Base-by-base conservation (phyloP, 192 early-diverging fungal genomes). In the Chytriomyces sp. region DNA sequence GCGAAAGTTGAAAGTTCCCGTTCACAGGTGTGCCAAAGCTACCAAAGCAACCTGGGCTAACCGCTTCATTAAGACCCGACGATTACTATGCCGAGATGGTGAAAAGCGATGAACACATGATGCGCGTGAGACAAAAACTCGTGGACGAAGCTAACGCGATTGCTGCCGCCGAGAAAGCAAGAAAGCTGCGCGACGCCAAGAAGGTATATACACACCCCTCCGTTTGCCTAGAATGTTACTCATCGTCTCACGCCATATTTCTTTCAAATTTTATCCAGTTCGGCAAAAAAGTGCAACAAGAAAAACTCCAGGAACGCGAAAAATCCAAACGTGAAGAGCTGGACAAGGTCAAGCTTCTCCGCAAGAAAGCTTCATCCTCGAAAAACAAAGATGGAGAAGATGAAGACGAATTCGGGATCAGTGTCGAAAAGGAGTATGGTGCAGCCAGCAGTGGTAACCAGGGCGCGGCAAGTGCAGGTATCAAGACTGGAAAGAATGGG, bases 41-140 rank as follows among this genome's bases (percentile, higher is more conserved):
- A n/a, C n/a, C n/a, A n/a, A n/a, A n/a, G n/a, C n/a, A n/a, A n/a
- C n/a, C n/a, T n/a, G n/a, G n/a, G n/a, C n/a, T n/a, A n/a, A n/a
- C n/a, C n/a, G n/a, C n/a, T n/a, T n/a, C n/a, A n/a, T n/a, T n/a
- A n/a, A n/a, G 96, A 44, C 96, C 96, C n/a, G 89, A 90, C 58
- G 96, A 98, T 75, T 97, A 93, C 75, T 98, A 92, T 84, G 96
- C 96, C 37, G 96, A 98, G 82, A 98, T 98, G 96, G 86, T 98
- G 74, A 98, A 98, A 86, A 88, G 89, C 1, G 96, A 98, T 74
- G 90, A 92, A 64, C 95, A 96, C 67, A 98, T 98, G 96, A 84
- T 84, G 56, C 90, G 84, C 78, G 89, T 98, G 52, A 89, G 93
- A 74, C 90, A 96, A 76, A 83, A 82, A 64, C 84, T 98, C 69